Conservation (phyloP, 805 yeast species). For the Metahyphopichia silvanorum region DNA sequence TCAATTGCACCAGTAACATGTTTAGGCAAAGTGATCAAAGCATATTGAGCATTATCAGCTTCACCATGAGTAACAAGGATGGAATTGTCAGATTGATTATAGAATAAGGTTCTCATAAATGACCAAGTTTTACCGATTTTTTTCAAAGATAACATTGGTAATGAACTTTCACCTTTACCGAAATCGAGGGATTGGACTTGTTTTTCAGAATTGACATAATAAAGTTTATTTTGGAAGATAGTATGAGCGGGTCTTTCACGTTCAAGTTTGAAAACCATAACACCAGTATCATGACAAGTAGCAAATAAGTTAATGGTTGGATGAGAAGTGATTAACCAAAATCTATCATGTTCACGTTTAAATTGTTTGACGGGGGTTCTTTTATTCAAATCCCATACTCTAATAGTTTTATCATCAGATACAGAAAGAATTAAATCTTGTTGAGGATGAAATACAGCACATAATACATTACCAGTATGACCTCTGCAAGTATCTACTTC, state of each 20-base stretch:
- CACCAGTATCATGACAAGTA: slow-evolving; percentile 95
- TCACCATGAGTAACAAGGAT: slow-evolving; percentile 79
- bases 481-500: slow-evolving; percentile 99
- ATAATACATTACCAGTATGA: slow-evolving; percentile 88
- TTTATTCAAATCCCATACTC: slow-evolving; percentile 95
- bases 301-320: slow-evolving; percentile 91
- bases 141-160: slow-evolving; percentile 81
- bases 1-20: slow-evolving; percentile 93
- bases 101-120: slow-evolving; percentile 78
- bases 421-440: slow-evolving; percentile 91
- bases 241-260: slow-evolving; percentile 96
- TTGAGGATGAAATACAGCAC: slow-evolving; percentile 89
- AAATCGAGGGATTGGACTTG: slow-evolving; percentile 81
- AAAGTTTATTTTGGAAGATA: slow-evolving; percentile 66
- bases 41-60: slow-evolving; percentile 63
- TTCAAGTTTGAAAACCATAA: slow-evolving; percentile 94
- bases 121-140: slow-evolving; percentile 84
- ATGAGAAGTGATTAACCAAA: slow-evolving; percentile 89
- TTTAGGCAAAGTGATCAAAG: slow-evolving; percentile 74
- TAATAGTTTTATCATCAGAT: slow-evolving; percentile 91
- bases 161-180: slow-evolving; percentile 56
- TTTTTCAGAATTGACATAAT: slow-evolving; percentile 77
- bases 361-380: slow-evolving; percentile 92
- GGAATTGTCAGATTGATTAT: slow-evolving; percentile 89
- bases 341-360: slow-evolving; percentile 89